Base-by-base conservation (phyloP, 2,329 filamentous ascomycete species). In the Dissoconium aciculare region DNA sequence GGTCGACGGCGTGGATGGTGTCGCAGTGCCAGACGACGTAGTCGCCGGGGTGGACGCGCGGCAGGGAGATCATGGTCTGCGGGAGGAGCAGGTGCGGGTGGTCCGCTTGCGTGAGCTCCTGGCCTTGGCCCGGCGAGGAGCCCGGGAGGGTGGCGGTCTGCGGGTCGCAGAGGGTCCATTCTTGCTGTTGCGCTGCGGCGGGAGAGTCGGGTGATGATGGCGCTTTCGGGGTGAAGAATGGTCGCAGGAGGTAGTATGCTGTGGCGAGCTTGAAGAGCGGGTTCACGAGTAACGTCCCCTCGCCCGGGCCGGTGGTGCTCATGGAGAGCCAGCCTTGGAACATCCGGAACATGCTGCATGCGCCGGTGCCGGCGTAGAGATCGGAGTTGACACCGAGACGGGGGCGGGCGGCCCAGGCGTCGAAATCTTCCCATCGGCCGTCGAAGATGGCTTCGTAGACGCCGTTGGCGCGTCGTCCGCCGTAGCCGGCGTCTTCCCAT, bases 321-420 rank as follows among this genome's bases (percentile, higher is more conserved):
- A 94, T 76, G 36, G 69, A 71, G 31, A 94, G 55, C 85, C 85
- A 94, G 11, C 83, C 85, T 56, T 94, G 85, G 53, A 81, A 87
- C 66, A 83, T 78, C 23, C 87, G 69, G 56, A 93, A 84, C 62
- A 84, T 82, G 27, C 69, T 77, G 56, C 82, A 92, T 1, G 79
- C 74, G 0, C 85, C 84, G 0, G 83, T 66, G 1, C 84, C 82
- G 30, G 81, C 66, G 51, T 94, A 89, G 17, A 85, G 58, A 53
- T 93, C 77, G 37, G 71, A 74, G 2, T 72, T 67, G 3, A 78
- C 81, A 0, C 59, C 55, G 0, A 87, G 63, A 3, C 85, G 69
- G 5, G 69, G 67, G 39, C 69, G 72, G 0, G 74, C 74, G 45
- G 93, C 82, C 71, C 78, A 94, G 0, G 83, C 71, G 46, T 94